Percentiles rank a stretch among this genome's conserved stretches.
phyloP scores from a whole-genome alignment of 179 eudicot species.

The Beta corolliflora region DNA sequence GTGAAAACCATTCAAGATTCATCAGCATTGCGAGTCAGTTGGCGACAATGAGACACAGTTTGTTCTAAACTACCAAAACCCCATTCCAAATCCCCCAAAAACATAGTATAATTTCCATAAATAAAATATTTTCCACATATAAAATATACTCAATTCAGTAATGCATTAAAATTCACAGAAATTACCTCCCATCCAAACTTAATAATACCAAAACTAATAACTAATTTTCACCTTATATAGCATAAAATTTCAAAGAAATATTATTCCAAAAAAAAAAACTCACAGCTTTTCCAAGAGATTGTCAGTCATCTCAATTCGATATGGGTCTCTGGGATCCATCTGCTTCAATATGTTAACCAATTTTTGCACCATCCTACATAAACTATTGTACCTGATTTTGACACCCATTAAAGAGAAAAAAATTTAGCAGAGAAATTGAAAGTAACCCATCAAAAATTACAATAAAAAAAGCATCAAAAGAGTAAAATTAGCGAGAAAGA shows the following conservation, averaged over 20 bases:
- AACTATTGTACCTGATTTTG: constrained; percentile 36
- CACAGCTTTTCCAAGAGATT: constrained; percentile 84
- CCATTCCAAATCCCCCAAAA: background rate
- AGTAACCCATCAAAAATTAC: constrained; percentile 13
- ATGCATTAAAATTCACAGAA: background rate
- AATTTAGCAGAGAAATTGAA: background rate
- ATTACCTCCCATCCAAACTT: background rate
- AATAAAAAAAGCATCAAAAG: background rate
- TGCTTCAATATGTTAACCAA: constrained; percentile 80
- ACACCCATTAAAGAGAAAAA: background rate
- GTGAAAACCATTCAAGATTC: background rate
- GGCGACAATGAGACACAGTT: background rate
- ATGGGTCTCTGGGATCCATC: constrained; percentile 86
- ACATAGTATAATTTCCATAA: background rate
- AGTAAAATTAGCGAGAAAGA: background rate
- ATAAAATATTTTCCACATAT: background rate
- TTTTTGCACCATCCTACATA: constrained; percentile 84
- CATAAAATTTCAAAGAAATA: no score
- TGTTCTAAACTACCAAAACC: background rate
- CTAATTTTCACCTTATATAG: background rate
- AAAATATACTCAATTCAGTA: background rate
- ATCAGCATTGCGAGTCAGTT: background rate
- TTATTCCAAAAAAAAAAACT: constrained; percentile 26
- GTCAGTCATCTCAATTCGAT: constrained; percentile 81
- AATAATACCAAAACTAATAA: background rate